Evolutionary conservation across 2,329 filamentous ascomycete species (phyloP).

Genomic region (Leptographium flavum): DNA sequence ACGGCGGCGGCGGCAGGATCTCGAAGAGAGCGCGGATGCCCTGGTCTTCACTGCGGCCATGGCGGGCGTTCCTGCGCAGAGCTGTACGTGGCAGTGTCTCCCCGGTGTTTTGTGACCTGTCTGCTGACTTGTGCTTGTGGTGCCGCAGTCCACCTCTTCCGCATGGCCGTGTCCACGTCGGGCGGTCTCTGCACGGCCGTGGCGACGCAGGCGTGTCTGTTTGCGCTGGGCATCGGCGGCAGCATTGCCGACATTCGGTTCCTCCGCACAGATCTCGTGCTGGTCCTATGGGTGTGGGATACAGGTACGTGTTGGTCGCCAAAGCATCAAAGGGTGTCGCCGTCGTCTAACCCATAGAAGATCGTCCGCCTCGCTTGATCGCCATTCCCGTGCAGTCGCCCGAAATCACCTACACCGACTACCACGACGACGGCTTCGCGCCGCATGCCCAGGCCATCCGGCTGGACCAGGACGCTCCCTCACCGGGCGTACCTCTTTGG

Average conservation of each 20-base stretch:
- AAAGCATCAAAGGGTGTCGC: too few species aligned
- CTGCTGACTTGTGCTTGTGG: too few species aligned
- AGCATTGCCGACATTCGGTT: constrained; percentile 53
- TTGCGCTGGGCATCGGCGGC: constrained; percentile 25
- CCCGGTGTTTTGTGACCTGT: too few species aligned
- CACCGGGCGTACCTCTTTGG: constrained; percentile 7
- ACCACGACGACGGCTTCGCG: neutral
- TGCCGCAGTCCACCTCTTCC: constrained; percentile 48
- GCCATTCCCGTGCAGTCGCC: constrained; percentile 6
- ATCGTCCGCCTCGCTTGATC: constrained; percentile 6
- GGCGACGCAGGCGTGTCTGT: constrained; percentile 22
- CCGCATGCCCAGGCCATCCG: neutral
- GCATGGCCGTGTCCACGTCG: constrained; percentile 32
- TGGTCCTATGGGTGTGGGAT: constrained; percentile 41
- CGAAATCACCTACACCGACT: neutral
- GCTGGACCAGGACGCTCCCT: neutral
- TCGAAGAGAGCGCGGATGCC: constrained; percentile 21
- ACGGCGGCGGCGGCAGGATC: neutral
- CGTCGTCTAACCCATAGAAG: neutral
- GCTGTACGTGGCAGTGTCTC: constrained; percentile 18
- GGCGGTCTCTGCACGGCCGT: constrained; percentile 43
- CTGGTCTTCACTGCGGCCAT: constrained; percentile 20
- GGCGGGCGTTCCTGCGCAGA: constrained; percentile 16
- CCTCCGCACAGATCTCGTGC: constrained; percentile 43
- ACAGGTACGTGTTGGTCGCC: neutral